phyloP scores from a whole-genome alignment of 2,329 filamentous ascomycete species.

The Alternaria sp. region DNA sequence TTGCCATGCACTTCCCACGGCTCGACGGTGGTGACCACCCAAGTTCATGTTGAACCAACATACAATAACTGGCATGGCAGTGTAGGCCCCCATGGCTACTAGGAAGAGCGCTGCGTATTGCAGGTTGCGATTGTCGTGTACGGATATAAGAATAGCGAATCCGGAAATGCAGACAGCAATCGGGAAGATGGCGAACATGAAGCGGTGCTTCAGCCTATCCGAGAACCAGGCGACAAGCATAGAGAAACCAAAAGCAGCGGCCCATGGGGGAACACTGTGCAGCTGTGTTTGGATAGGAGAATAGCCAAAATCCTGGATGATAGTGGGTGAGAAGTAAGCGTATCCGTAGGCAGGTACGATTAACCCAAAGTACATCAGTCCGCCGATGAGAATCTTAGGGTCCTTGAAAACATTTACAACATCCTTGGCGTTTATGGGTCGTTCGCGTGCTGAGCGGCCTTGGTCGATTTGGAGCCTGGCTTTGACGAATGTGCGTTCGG shows the following conservation, averaged over 20 bases:
- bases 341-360: slow-evolving; percentile 54
- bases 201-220: slow-evolving; percentile 76
- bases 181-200: slow-evolving; percentile 73
- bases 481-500: slow-evolving; percentile 58
- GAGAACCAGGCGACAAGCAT: slow-evolving; percentile 77
- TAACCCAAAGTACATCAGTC: slow-evolving; percentile 62
- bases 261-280: slow-evolving; percentile 68
- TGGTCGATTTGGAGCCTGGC: slow-evolving; percentile 59
- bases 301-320: slow-evolving; percentile 62
- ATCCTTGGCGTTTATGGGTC: slow-evolving; percentile 55
- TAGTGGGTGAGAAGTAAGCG: slow-evolving; percentile 59
- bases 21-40: slow-evolving; percentile 60
- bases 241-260: slow-evolving; percentile 78
- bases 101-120: slow-evolving; percentile 86
- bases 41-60: slow-evolving; percentile 67
- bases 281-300: slow-evolving; percentile 63
- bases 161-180: slow-evolving; percentile 75
- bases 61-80: slow-evolving; percentile 83
- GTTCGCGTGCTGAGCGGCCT: slow-evolving; percentile 57
- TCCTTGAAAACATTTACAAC: slow-evolving; percentile 59
- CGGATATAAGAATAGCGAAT: slow-evolving; percentile 75
- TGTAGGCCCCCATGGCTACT: slow-evolving; percentile 80
- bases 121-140: slow-evolving; percentile 71
- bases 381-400: slow-evolving; percentile 58
- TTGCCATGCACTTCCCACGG: slow-evolving; percentile 61